Evolutionary conservation across 2,329 filamentous ascomycete species (phyloP).

Genomic region (Hypomyces perniciosus): DNA sequence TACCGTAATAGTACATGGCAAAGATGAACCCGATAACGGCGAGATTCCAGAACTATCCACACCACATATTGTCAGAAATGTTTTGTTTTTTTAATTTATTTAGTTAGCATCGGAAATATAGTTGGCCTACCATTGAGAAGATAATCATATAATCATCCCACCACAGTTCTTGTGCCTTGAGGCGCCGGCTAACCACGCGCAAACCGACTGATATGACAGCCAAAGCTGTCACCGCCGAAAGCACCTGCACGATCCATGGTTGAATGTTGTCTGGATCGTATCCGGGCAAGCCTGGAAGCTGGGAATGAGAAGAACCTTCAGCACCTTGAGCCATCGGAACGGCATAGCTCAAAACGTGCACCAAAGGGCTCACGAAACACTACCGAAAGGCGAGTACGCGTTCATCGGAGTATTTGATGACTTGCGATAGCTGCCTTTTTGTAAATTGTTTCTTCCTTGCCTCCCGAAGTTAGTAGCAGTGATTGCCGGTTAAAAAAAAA

Average conservation of each 20-base stretch:
- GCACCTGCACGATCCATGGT: constrained; percentile 35
- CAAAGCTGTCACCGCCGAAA: constrained; percentile 35
- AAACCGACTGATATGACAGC: constrained; percentile 32
- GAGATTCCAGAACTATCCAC: constrained; percentile 34
- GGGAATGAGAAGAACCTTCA: background rate
- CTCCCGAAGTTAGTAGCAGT: too few species aligned
- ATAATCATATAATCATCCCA: constrained; percentile 46
- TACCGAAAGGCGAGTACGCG: too few species aligned
- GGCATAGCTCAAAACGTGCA: background rate
- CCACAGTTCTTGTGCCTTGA: constrained; percentile 38
- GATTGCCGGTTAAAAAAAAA: too few species aligned
- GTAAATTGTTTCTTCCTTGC: too few species aligned
- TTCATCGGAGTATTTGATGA: too few species aligned
- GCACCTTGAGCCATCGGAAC: background rate
- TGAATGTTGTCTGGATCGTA: constrained; percentile 30
- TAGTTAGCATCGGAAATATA: background rate
- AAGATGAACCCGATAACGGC: constrained; percentile 41
- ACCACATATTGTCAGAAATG: background rate
- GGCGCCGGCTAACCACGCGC: constrained; percentile 34
- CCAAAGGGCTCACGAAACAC: background rate
- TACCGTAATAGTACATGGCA: constrained; percentile 39
- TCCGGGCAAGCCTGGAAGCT: constrained; percentile 16
- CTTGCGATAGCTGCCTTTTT: too few species aligned
- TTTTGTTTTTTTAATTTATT: background rate
- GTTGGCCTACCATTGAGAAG: constrained; percentile 37